Percentiles rank a stretch among this genome's conserved stretches.
phyloP scores from a whole-genome alignment of 805 yeast genomes.

The Saturnispora galanensis region DNA sequence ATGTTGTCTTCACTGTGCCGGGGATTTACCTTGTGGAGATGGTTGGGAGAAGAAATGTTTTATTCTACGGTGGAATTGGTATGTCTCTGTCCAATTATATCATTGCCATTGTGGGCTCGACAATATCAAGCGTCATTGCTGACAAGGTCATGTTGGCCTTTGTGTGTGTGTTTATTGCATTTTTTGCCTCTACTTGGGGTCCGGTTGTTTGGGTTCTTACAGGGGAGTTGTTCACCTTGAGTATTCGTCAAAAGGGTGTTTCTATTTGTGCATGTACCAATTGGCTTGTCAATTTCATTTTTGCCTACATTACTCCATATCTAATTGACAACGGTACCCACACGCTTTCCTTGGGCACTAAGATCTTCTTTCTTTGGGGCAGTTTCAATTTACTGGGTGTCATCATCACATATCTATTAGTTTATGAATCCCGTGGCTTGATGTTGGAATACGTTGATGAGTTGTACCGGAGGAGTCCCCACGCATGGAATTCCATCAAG shows the following conservation, averaged over 20 bases:
- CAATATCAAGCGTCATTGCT: conserved; percentile 36
- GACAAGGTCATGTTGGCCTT: conserved; percentile 50
- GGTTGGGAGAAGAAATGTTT: conserved; percentile 66
- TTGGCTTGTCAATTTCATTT: conserved; percentile 69
- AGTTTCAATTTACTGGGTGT: conserved; percentile 52
- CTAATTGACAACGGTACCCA: conserved; percentile 58
- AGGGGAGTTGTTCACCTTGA: conserved; percentile 58
- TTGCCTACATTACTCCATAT: conserved; percentile 70
- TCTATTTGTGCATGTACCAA: conserved; percentile 69
- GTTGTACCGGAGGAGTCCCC: conserved; percentile 51
- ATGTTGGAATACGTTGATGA: conserved; percentile 76
- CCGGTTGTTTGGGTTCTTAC: conserved; percentile 68
- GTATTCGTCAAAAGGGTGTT: conserved; percentile 69
- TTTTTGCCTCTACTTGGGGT: conserved; percentile 78
- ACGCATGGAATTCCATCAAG: conserved; percentile 38
- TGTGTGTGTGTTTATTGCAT: conserved; percentile 64
- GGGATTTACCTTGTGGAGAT: conserved; percentile 72
- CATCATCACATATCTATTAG: conserved; percentile 52
- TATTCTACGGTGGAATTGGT: conserved; percentile 64
- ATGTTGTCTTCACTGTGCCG: conserved; percentile 72
- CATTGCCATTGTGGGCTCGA: conserved; percentile 56
- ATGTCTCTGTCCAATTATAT: conserved; percentile 62
- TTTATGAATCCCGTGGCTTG: conserved; percentile 73
- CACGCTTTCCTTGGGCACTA: conserved; percentile 60
- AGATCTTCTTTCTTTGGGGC: conserved; percentile 77